Base-by-base conservation (phyloP, 768 basidiomycete genomes). In the Brasilioporus rufonigricans region DNA sequence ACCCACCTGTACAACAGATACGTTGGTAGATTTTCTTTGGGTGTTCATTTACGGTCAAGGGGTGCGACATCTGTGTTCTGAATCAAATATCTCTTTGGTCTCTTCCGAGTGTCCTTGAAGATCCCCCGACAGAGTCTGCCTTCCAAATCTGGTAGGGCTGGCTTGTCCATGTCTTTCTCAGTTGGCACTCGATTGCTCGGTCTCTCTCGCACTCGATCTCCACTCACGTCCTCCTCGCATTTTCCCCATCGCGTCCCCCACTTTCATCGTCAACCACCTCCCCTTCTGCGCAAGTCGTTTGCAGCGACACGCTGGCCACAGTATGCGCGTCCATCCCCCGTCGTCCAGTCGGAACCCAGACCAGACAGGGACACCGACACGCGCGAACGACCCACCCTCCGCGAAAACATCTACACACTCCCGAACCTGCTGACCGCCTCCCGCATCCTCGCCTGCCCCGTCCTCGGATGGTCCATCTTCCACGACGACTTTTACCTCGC, bases 371-470 rank as follows among this genome's bases (percentile, higher is more conserved):
- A 55, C 27, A 27, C 50, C 44, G 11, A 54, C 19, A 13, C 55
- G 31, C 53, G 38, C 46, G 56, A 56, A 48, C 77, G 76, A 49
- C 67, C 65, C 10, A 65, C 70, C n/a, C 61, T 79, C 11, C 79
- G 81, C 60, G 93, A 96, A 70, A 92, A 96, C 66, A 92, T 94
- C 55, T 98, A 97, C 74, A 99, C 97, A 1, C 61, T 96, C 32
- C 97, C 97, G 0, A 99, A 99, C 67, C 65, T 91, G 7, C 76
- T 99, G 39, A 98, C 97, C 1, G 64, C 86, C 23, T 93, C 93
- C 2, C 82, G 97, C 43, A 95, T 99, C 61, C 62, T 84, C 16
- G 84, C 96, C 0, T 97, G 94, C 67, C 97, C 97, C 11, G 76
- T 89, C 13, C 81, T 99, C n/a, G 96, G 91, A 5, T 97, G 89